Base-by-base conservation (phyloP, 2,329 filamentous ascomycete genomes). In the Hortaea sp. region DNA sequence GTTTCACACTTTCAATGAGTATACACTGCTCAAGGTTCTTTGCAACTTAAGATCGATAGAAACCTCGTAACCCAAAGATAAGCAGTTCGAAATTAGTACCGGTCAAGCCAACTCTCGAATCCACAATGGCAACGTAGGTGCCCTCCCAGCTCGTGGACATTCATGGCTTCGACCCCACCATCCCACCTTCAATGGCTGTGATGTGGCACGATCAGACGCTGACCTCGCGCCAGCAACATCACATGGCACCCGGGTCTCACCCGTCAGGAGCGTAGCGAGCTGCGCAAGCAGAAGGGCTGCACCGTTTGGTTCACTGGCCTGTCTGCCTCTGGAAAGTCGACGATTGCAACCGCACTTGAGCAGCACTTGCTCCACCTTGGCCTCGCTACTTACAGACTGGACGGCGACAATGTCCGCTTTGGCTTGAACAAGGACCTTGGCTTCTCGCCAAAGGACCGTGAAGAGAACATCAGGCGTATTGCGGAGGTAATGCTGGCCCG, bases 231-330 rank as follows among this genome's bases (percentile, higher is more conserved):
- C 63, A 92, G 86, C 66, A 92, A 92, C 76, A 90, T 92, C 67
- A 90, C 85, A 67, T 92, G 86, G 86, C 86, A 92, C 74, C 75
- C 82, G 6, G 85, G 84, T 52, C 82, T 92, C 63, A 84, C 84
- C 46, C 84, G 85, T 69, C 68, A 73, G 52, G 86, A 92, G 77
- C 85, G 86, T 68, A 82, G 79, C 68, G 65, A 75, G 56, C 71
- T 79, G 57, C 86, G 88, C 69, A 80, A 82, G 67, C 92, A 98
- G 70, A 79, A 80, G 57, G 92, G 92, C 65, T 84, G 94, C 66
- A 98, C 92, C 48, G 83, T 98, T 71, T 98, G 92, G 92, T 85
- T 98, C 65, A 98, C 92, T 1, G 92, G 92, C 45, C 85, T 98
- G 54, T 94, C 87, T 34, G 92, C 90, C 43, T 95, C 88, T 0